Conservation (phyloP, 441 rosid species). For the Flueggea neowawraea region DNA sequence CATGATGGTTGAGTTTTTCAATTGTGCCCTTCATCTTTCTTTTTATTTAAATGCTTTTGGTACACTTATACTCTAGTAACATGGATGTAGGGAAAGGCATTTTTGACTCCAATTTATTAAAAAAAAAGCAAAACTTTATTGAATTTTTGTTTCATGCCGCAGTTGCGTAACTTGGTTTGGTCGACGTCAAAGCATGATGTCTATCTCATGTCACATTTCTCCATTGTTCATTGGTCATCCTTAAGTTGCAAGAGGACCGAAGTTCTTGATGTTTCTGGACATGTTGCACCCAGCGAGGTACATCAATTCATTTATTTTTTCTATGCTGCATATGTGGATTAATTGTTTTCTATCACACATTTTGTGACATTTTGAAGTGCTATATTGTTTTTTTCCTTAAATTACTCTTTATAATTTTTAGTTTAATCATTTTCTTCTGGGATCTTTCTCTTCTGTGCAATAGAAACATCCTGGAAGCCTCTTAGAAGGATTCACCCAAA, state of each 20-base stretch:
- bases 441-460: constrained; percentile 8
- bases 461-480: constrained; percentile 93
- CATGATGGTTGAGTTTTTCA: no score
- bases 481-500: constrained; percentile 87
- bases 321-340: constrained; percentile 2
- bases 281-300: constrained; percentile 92
- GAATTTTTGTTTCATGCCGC: constrained; percentile 18
- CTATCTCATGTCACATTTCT: constrained; percentile 82
- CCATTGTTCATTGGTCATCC: constrained; percentile 86
- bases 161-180: no score
- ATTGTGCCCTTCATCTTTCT: no score
- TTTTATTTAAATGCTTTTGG: no score
- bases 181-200: constrained; percentile 95
- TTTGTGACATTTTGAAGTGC: not conserved
- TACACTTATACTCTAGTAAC: no score
- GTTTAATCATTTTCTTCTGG: not conserved
- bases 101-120: no score
- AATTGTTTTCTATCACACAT: not conserved
- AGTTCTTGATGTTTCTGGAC: constrained; percentile 86
- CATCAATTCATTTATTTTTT: not conserved
- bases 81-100: no score
- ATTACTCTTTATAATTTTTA: not conserved
- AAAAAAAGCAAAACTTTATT: constrained; percentile 3
- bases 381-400: no score
- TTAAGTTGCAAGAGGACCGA: constrained; percentile 57